Base-by-base conservation (phyloP, 2,329 filamentous ascomycete genomes). In the Talaromyces rugulosus region DNA sequence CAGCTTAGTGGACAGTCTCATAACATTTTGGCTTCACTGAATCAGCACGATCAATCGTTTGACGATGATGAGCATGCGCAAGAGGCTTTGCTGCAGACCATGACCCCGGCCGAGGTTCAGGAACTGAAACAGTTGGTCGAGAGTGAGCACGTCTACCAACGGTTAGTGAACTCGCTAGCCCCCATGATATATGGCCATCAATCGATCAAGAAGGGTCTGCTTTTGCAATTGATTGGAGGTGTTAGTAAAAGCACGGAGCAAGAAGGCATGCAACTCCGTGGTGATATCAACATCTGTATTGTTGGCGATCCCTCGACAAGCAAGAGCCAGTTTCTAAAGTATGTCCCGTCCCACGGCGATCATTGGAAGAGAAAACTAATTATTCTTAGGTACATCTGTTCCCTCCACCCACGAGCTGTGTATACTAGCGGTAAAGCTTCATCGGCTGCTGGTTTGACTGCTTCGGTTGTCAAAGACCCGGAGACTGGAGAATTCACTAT, bases 401-500 rank as follows among this genome's bases (percentile, higher is more conserved):
- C 91, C 30, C 93, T 99, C 73, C 87, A 96, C n/a, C 95, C 95
- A 28, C 90, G 95, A 47, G 92, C 95, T 16, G 93, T 99, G 53
- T 99, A 99, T 77, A 99, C 95, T 28, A 97, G 92, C 62, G 95
- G 95, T 62, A 99, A 99, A 76, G 95, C 95, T 2, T 98, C 94
- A 3, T 98, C 94, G 0, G 95, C 95, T 9, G 95, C 95, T 59
- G 95, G 95, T 91, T 85, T 99, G 63, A 99, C 95, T 4, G 95
- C 95, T 4, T 94, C 95, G 0, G 95, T 99, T 0, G 89, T 98
- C 65, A 99, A 98, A 75, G 95, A 99, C 71, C 93, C 98, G 73
- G 95, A 99, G 78, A 99, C 95, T 23, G 95, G 95, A 66, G 95
- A 99, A 73, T 97, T 97, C 75, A 99, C 95, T 14, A 99, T 99